Evolutionary conservation across 2,329 filamentous ascomycete species (phyloP).

Genomic region (Colletotrichum sp.): DNA sequence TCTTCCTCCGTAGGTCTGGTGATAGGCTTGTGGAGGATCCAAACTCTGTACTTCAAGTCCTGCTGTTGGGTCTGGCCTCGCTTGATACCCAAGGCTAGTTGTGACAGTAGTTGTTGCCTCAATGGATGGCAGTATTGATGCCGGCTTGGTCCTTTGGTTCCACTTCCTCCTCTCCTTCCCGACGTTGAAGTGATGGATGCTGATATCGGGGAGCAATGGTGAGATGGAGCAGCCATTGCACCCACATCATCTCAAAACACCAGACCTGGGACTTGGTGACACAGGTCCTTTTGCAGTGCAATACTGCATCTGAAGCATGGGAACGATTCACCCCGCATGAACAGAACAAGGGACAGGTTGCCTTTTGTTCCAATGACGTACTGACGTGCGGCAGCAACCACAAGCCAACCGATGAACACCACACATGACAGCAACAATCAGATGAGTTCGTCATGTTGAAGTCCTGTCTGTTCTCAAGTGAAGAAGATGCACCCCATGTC

Average conservation of each 20-base stretch:
- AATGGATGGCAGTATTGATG: not conserved
- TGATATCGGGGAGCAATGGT: not conserved
- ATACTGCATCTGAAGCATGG: not conserved
- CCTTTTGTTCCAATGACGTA: not conserved
- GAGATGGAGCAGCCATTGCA: not conserved
- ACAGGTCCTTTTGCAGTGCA: not conserved
- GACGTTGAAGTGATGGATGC: not conserved
- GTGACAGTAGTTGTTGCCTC: not conserved
- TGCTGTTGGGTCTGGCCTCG: not conserved
- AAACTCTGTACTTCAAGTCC: not conserved
- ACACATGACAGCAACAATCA: not conserved
- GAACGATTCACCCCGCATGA: not conserved
- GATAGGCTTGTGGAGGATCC: not conserved
- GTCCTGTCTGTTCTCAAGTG: not conserved
- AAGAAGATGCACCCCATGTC: slow-evolving; percentile 17
- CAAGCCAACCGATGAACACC: not conserved
- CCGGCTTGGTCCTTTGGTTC: not conserved
- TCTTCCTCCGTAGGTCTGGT: not conserved
- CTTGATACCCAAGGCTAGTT: not conserved
- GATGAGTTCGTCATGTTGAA: not conserved
- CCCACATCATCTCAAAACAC: not conserved
- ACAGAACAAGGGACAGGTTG: not conserved
- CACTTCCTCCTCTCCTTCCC: not conserved
- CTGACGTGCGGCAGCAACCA: not conserved
- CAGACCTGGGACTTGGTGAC: not conserved